A percentile compares a stretch with the other conserved stretches of the same genome.
These are phyloP conservation scores for Chlamydomonas sp. DNA, from an alignment of 139 green algal genomes.

Conservation along the genomic window DNA sequence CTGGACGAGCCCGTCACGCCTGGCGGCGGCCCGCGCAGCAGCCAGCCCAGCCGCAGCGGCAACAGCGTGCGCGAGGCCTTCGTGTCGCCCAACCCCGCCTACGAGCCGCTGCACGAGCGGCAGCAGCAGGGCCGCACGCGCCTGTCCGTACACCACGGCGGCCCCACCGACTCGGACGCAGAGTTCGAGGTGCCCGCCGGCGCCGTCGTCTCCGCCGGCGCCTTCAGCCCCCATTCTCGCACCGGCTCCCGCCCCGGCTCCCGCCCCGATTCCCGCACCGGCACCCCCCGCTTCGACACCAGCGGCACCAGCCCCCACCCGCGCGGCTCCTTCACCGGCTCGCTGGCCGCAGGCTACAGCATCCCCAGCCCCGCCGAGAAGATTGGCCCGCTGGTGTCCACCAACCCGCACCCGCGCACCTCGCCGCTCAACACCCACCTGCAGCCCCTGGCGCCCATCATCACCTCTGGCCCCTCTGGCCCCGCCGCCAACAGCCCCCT, in stretches of 20 bases:
- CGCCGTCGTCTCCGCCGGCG: neutral
- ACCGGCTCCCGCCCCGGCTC: neutral
- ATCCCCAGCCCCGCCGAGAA: neutral
- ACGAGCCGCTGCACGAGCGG: neutral
- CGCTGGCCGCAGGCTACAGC: neutral
- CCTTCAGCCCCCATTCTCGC: neutral
- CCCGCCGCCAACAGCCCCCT: neutral
- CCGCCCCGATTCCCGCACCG: neutral
- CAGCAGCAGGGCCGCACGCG: neutral
- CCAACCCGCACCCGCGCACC: neutral
- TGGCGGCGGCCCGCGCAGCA: neutral
- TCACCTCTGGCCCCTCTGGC: neutral
- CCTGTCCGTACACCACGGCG: neutral
- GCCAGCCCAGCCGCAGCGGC: neutral
- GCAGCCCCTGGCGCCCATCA: neutral
- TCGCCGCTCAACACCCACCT: neutral
- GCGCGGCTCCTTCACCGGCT: neutral
- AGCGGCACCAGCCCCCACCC: neutral
- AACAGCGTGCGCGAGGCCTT: constrained; percentile 1
- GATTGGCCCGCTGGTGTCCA: neutral
- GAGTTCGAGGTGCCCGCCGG: neutral
- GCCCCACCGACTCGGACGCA: neutral
- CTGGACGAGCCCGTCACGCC: neutral
- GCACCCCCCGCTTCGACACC: neutral
- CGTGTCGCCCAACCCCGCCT: constrained; percentile 1